Evolutionary conservation across 495 filamentous ascomycete genomes (phyloP).

Genomic region (Extremus antarcticus): DNA sequence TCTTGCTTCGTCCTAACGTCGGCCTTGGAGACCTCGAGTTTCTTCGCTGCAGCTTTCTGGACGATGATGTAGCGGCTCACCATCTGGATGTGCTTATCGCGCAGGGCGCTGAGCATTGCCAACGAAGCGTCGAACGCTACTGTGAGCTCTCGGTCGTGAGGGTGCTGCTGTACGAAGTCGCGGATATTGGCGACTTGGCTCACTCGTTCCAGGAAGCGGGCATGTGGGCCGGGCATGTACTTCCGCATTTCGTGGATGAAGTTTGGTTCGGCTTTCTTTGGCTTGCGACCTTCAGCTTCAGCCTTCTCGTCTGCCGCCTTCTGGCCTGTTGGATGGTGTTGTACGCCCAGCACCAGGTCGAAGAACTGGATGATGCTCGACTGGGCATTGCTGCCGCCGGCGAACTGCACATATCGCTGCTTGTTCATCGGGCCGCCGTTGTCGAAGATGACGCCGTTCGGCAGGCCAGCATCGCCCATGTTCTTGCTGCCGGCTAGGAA

Average conservation of each 20-base stretch:
- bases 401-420: slow-evolving; percentile 62
- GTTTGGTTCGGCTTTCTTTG: slow-evolving; percentile 46
- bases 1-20: not conserved
- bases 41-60: slow-evolving; percentile 43
- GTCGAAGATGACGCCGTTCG: slow-evolving; percentile 78
- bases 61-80: slow-evolving; percentile 93
- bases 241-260: slow-evolving; percentile 94
- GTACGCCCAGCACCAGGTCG: slow-evolving; percentile 80
- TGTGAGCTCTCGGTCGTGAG: slow-evolving; percentile 50
- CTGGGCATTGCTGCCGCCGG: slow-evolving; percentile 91
- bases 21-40: not conserved
- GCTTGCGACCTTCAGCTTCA: slow-evolving; percentile 36
- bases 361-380: slow-evolving; percentile 92
- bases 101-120: slow-evolving; percentile 76
- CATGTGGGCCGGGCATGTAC: slow-evolving; percentile 93
- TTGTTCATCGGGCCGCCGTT: slow-evolving; percentile 47
- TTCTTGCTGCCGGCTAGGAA: slow-evolving; percentile 95
- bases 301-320: slow-evolving; percentile 37
- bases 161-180: slow-evolving; percentile 61
- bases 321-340: slow-evolving; percentile 83
- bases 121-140: slow-evolving; percentile 86
- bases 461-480: slow-evolving; percentile 85
- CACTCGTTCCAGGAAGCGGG: slow-evolving; percentile 75
- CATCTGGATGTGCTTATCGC: slow-evolving; percentile 92
- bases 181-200: slow-evolving; percentile 77